Conservation (phyloP, 2,329 filamentous ascomycete species). For the Cordyceps pruinosa region DNA sequence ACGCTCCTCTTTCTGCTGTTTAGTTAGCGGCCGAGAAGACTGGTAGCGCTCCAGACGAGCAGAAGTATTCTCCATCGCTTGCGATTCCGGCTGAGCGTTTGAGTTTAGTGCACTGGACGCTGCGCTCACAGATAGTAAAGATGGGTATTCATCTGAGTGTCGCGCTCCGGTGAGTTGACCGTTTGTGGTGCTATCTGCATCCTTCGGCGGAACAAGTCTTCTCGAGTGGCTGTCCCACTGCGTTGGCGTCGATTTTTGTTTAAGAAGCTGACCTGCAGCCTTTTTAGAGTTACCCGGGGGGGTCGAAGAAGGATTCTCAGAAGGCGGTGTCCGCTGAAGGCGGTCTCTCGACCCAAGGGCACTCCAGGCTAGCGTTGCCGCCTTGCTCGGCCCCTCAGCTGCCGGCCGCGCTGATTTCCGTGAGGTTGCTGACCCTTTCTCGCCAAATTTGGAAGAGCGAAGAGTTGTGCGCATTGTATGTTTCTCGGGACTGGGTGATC, state of each 20-base stretch:
- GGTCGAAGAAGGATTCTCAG: constrained; percentile 19
- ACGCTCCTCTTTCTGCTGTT: constrained; percentile 12
- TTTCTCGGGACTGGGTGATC: constrained; percentile 53
- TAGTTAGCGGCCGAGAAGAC: background rate
- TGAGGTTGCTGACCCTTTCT: constrained; percentile 34
- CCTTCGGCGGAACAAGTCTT: constrained; percentile 38
- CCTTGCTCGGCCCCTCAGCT: constrained; percentile 53
- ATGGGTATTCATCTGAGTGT: constrained; percentile 38
- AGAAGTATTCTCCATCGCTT: background rate
- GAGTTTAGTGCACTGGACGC: constrained; percentile 48
- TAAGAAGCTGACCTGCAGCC: constrained; percentile 27
- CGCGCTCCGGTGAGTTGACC: constrained; percentile 24
- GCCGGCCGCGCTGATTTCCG: constrained; percentile 36
- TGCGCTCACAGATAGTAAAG: constrained; percentile 47
- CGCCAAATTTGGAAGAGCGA: constrained; percentile 39
- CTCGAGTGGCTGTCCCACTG: constrained; percentile 52
- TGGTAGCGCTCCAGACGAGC: background rate
- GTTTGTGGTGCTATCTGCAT: constrained; percentile 23
- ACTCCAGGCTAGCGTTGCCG: constrained; percentile 57
- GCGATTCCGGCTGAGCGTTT: constrained; percentile 15
- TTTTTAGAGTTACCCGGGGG: constrained; percentile 19
- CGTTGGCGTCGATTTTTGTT: constrained; percentile 25
- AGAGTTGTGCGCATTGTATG: constrained; percentile 57
- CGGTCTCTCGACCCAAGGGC: constrained; percentile 36
- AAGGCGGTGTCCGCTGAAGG: constrained; percentile 20